Conservation (phyloP, 2,329 filamentous ascomycete genomes). For the Teratosphaeria zuluensis region DNA sequence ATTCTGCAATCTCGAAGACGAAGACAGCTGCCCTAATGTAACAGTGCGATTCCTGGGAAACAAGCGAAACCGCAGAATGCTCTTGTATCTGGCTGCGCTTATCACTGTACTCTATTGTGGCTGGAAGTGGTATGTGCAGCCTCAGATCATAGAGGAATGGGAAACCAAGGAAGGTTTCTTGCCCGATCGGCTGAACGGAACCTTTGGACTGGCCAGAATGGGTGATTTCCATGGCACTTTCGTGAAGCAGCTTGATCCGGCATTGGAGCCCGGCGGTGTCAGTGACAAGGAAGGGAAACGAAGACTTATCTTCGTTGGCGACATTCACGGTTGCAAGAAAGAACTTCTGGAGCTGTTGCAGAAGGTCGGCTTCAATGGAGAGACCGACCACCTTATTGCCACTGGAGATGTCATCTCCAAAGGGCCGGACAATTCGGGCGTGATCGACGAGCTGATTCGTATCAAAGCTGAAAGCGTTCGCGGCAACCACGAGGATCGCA, state of each 20-base stretch:
- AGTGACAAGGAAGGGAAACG: constrained; percentile 32
- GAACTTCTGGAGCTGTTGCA: constrained; percentile 55
- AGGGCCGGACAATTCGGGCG: constrained; percentile 70
- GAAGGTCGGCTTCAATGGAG: constrained; percentile 53
- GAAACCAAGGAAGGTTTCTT: constrained; percentile 27
- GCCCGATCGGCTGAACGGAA: constrained; percentile 12
- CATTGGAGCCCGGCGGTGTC: constrained; percentile 23
- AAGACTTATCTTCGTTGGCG: constrained; percentile 72
- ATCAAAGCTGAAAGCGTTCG: constrained; percentile 72
- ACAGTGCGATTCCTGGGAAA: constrained; percentile 9
- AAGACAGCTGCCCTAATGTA: constrained; percentile 19
- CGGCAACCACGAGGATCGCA: constrained; percentile 84
- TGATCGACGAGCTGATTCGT: constrained; percentile 64
- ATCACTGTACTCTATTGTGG: constrained; percentile 22
- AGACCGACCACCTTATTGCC: constrained; percentile 64
- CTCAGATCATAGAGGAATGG: constrained; percentile 26
- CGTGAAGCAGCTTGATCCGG: constrained; percentile 39
- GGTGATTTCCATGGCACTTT: constrained; percentile 23
- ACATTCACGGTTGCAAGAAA: constrained; percentile 79
- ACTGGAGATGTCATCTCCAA: constrained; percentile 76
- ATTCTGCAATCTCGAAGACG: constrained; percentile 27
- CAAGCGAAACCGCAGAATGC: constrained; percentile 19
- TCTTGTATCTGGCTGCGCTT: constrained; percentile 24
- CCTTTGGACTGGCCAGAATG: constrained; percentile 21
- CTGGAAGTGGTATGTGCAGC: constrained; percentile 30